These are phyloP conservation scores for Leccinum pellstonianum DNA, from an alignment of 768 basidiomycete species.

Conservation along the genomic window DNA sequence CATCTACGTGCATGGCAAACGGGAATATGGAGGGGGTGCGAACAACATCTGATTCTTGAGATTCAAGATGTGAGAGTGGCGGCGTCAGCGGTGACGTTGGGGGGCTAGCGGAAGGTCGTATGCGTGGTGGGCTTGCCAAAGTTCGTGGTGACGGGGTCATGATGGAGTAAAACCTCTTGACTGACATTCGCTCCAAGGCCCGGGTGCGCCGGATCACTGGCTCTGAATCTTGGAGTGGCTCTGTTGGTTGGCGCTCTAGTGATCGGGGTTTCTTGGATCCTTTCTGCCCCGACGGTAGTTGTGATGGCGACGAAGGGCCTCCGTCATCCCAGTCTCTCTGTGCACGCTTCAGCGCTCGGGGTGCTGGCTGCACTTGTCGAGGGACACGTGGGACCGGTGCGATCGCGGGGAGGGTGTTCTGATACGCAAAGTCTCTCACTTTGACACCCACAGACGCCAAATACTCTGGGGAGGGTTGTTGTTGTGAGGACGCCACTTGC, in stretches of 20 bases:
- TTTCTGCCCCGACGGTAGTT: slow-evolving; percentile 9
- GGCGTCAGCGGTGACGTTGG: slow-evolving; percentile 32
- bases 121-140: slow-evolving; percentile 6
- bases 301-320: slow-evolving; percentile 5
- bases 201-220: slow-evolving; percentile 16
- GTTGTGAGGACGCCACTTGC: slow-evolving; percentile 21
- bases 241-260: slow-evolving; percentile 35
- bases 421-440: slow-evolving; percentile 66
- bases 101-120: slow-evolving; percentile 19
- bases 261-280: slow-evolving; percentile 25
- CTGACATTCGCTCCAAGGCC: slow-evolving; percentile 18
- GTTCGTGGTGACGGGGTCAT: slow-evolving; percentile 8
- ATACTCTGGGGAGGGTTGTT: slow-evolving; percentile 39
- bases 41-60: slow-evolving; percentile 47
- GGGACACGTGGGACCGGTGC: slow-evolving; percentile 46
- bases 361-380: slow-evolving; percentile 48
- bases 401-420: slow-evolving; percentile 63
- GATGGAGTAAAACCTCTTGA: slow-evolving; percentile 19
- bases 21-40: slow-evolving; percentile 45
- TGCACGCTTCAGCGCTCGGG: slow-evolving; percentile 38
- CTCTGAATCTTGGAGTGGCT: slow-evolving; percentile 30
- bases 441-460: slow-evolving; percentile 38
- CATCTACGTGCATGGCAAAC: slow-evolving; percentile 29
- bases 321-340: slow-evolving; percentile 34
- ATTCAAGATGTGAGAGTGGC: slow-evolving; percentile 28